These are phyloP conservation scores for Paecilomyces variotii DNA, from an alignment of 2,329 filamentous ascomycete species.

Conservation along the genomic window DNA sequence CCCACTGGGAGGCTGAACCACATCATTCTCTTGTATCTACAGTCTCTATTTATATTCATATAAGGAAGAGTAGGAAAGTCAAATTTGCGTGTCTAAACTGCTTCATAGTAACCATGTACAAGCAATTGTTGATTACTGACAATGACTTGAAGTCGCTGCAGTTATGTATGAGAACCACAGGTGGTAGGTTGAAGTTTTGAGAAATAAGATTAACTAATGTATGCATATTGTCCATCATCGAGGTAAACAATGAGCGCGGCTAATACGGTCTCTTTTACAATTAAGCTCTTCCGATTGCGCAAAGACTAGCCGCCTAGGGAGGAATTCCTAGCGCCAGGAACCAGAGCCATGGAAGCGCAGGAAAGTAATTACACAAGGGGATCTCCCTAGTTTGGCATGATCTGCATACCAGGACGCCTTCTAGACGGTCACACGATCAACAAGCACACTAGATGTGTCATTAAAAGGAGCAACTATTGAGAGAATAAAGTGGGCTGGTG, in stretches of 20 bases:
- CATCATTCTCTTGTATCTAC: too few species aligned
- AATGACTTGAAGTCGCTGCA: too few species aligned
- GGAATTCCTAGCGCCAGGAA: not conserved
- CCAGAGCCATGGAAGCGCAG: not conserved
- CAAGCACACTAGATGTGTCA: not conserved
- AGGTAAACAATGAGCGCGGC: not conserved
- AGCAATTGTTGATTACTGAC: too few species aligned
- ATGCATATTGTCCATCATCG: not conserved
- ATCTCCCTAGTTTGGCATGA: not conserved
- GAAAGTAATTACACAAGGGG: not conserved
- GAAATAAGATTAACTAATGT: not conserved
- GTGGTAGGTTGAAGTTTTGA: too few species aligned
- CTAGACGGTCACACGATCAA: not conserved
- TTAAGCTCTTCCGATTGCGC: not conserved
- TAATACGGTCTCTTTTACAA: not conserved
- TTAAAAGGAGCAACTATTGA: not conserved
- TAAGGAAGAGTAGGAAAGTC: too few species aligned
- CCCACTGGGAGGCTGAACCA: too few species aligned
- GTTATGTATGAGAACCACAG: too few species aligned
- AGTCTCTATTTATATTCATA: too few species aligned
- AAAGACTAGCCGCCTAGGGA: not conserved
- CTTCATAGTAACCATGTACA: too few species aligned
- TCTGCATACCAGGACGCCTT: not conserved
- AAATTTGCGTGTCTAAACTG: too few species aligned
- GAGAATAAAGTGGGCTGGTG: not conserved